Evolutionary conservation across 129 eudicot species (phyloP), one percentile per base, ranked within the genome.

Genomic region (Mikania micrantha): DNA sequence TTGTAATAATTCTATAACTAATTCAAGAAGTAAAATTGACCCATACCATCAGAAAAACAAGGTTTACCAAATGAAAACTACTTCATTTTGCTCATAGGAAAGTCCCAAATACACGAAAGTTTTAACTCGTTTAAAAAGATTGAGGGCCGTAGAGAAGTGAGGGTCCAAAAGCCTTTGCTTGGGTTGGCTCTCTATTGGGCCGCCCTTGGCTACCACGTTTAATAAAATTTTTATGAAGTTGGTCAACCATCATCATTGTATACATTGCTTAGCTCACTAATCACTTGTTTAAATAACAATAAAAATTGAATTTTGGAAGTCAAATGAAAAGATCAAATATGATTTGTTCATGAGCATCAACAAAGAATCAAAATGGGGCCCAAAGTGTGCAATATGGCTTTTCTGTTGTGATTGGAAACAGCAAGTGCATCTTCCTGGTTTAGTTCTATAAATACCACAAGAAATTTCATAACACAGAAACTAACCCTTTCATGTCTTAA

Each of bases 301-400:
- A 42, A 64, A 45, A 9, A 44, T 59, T 24, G 45, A 53, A 22
- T 67, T 70, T 22, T 49, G 45, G 13, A 25, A 28, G 77, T 57
- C 56, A 72, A 40, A 60, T 47, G 71, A 63, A 67, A 67, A 70
- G 58, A 58, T 64, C 78, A 74, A 63, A n/a, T n/a, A n/a, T n/a
- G n/a, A n/a, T n/a, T 9, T 50, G 58, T 19, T 13, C 79, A 62
- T 48, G 69, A 32, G 69, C 70, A 67, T 74, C 60, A 60, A 72
- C 74, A 76, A 60, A 79, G 63, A 74, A 74, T 60, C 69, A 35
- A 44, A 7, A 79, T 71, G 81, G 84, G 79, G 70, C 67, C 84
- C 52, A 82, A 82, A 82, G 84, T 78, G 82, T 70, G 9, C n/a
- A n/a, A 75, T 67, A 53, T 62, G 77, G 72, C 39, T n/a, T 62